Evolutionary conservation across 2,329 filamentous ascomycete genomes (phyloP), one percentile per base, ranked within the genome.

Genomic region (Tetracladium maxilliforme): DNA sequence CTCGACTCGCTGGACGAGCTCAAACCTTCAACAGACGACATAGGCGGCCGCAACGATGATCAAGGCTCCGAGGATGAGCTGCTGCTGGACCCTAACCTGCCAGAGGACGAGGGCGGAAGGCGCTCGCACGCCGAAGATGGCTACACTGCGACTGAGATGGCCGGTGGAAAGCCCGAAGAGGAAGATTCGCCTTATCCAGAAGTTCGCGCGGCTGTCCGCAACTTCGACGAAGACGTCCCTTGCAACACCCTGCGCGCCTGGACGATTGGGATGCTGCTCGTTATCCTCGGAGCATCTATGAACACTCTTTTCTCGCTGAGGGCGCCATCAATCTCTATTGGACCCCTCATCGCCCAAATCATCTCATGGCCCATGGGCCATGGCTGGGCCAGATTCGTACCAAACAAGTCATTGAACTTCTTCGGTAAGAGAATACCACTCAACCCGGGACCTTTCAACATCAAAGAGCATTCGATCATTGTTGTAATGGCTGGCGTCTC

Each of bases 161-260:
- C 44, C 17, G 36, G 51, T 6, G 44, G 49, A n/a, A 46, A 41
- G 4, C 52, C 56, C 17, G 56, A 60, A 6, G 45, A 52, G 16
- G 64, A 70, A 30, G 53, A 72, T 41, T 77, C 71, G 3, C 72
- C 71, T 1, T 78, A 77, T 38, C 63, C 70, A 15, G 71, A 78
- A 45, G 70, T 73, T 19, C 58, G 69, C 24, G 69, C 71, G 17
- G 70, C 71, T 6, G 70, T 76, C 4, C 56, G 56, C 26, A 75
- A 75, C 41, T 68, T 65, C 36, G 71, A 77, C 41, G 64, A 76
- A 36, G 63, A 71, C 23, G 41, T 75, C 14, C 72, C 71, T 2
- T 72, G 68, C 48, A 76, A 72, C 42, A 78, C 73, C 1, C 51
- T 75, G 16, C 59, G 71, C 21, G 70, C 69, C 11, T 77, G 71